Conservation (phyloP, 2,329 filamentous ascomycete species). For the Sporothrix pseudoabietina region DNA sequence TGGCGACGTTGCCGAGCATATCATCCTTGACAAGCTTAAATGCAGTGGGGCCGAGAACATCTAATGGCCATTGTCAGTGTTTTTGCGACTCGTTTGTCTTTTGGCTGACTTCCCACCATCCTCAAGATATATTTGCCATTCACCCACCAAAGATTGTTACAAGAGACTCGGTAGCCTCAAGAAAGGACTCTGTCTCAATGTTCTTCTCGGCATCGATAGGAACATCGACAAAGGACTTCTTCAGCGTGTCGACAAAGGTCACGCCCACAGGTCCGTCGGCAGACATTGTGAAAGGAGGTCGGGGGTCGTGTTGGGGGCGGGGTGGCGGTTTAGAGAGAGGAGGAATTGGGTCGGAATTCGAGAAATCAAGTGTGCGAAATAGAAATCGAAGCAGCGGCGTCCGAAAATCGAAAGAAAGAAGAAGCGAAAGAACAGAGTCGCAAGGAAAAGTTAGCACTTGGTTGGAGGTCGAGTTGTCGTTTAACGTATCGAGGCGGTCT, state of each 20-base stretch:
- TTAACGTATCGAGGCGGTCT: background rate
- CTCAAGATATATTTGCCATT: no score
- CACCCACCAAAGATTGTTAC: conserved; percentile 78
- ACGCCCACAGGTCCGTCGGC: conserved; percentile 61
- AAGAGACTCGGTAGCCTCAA: conserved; percentile 85
- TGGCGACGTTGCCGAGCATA: conserved; percentile 92
- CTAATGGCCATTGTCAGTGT: conserved; percentile 42
- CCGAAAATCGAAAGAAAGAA: background rate
- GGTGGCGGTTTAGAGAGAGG: background rate
- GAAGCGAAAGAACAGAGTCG: background rate
- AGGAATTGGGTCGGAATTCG: background rate
- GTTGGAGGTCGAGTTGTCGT: background rate
- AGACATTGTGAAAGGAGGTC: conserved; percentile 48
- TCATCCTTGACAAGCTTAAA: conserved; percentile 92
- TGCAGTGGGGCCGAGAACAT: conserved; percentile 68
- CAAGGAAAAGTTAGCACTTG: background rate
- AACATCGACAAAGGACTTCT: conserved; percentile 81
- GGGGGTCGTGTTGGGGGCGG: background rate
- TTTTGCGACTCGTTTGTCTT: background rate
- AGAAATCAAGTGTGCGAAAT: background rate
- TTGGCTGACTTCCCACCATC: no score
- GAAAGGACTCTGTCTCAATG: conserved; percentile 81
- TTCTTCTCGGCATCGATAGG: conserved; percentile 75
- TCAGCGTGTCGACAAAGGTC: conserved; percentile 85
- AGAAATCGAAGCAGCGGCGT: background rate